Base-by-base conservation (phyloP, 306 rosid genomes). In the Dryas octopetala region DNA sequence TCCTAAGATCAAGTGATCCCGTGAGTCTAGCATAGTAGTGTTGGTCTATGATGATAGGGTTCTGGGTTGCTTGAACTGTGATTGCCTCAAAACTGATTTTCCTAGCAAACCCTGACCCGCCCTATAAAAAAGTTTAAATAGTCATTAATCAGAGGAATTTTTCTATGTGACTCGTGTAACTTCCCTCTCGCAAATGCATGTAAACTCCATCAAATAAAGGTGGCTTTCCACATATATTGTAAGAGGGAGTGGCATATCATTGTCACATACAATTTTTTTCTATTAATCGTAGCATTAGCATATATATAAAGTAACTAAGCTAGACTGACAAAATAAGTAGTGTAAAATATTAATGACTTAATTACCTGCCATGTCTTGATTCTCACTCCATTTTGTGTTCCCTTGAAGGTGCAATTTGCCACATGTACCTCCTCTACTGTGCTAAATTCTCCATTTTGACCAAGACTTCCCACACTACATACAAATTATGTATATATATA, bases 361-460 rank as follows among this genome's bases (percentile, higher is more conserved):
- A 65, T 55, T 76, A 88, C 89, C 66, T 16, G 4, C 86, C 86
- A 79, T 74, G 93, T 86, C 85, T 86, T 89, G 78, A 89, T 86
- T 85, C 93, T 83, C 8, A 74, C 87, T 65, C 86, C 93, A 86
- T 86, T 86, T 63, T 49, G 17, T 9, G 87, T 80, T 43, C 76
- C 44, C 0, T 5, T 50, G 69, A 84, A 82, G 19, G 74, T 89
- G 75, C 89, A 83, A 26, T 86, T 74, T 5, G 19, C 28, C n/a
- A 89, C 90, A 32, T 76, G 62, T 12, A 89, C 32, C 19, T 83
- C 83, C 74, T 89, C 89, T 7, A 86, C 89, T 12, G 67, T 32
- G 5, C 61, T 68, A 40, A 26, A 60, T 0, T 40, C 17, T 74
- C 83, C 82, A 55, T 68, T 0, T 44, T 9, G 6, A 66, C 91